Evolutionary conservation across 768 basidiomycete species (phyloP).

Genomic region (Tylopilus felleus): DNA sequence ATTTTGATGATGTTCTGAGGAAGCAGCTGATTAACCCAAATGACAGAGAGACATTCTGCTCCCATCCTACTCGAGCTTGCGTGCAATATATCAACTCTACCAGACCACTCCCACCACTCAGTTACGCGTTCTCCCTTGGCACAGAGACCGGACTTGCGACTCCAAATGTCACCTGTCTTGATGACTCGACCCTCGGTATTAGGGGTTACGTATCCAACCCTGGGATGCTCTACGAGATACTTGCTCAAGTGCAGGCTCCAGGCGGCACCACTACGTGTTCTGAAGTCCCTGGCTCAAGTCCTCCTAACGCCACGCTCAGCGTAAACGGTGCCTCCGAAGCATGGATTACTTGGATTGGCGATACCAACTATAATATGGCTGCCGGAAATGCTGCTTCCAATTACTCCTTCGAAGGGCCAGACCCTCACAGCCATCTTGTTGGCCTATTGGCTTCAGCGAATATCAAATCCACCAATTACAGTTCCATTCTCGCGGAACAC

Average conservation of each 20-base stretch:
- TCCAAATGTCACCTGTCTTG: conserved; percentile 60
- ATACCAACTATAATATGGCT: conserved; percentile 62
- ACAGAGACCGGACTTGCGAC: conserved; percentile 47
- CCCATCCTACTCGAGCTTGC: conserved; percentile 60
- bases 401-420: conserved; percentile 62
- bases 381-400: conserved; percentile 53
- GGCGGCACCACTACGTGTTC: conserved; percentile 34
- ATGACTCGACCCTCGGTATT: conserved; percentile 51
- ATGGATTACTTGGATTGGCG: conserved; percentile 74
- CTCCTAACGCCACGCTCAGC: conserved; percentile 46
- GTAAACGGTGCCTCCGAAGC: conserved; percentile 48
- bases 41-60: conserved; percentile 59
- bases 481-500: conserved; percentile 44
- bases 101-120: conserved; percentile 37
- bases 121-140: conserved; percentile 45
- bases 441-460: conserved; percentile 33
- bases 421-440: conserved; percentile 52
- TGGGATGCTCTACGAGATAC: conserved; percentile 72
- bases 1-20: neutral
- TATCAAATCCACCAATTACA: conserved; percentile 31
- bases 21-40: neutral
- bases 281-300: conserved; percentile 20
- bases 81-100: conserved; percentile 50
- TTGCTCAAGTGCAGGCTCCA: conserved; percentile 45
- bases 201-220: conserved; percentile 45